These are phyloP conservation scores for Lasiosphaeria ovina DNA, from an alignment of 495 filamentous ascomycete genomes.

Conservation along the genomic window DNA sequence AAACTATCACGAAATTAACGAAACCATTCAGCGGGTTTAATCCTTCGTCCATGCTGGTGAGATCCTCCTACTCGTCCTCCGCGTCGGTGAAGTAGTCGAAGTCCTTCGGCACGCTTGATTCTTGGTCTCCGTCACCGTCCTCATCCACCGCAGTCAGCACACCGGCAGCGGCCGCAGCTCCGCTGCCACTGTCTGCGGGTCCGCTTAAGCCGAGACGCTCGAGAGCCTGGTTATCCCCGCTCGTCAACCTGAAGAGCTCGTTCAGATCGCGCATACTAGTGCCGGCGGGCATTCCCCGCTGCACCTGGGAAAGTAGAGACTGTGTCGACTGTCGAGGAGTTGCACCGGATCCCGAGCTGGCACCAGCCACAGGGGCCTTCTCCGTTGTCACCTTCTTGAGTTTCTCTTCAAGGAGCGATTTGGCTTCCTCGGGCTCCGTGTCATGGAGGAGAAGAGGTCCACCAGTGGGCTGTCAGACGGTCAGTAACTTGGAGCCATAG, in stretches of 20 bases:
- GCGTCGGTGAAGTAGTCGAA: constrained; percentile 85
- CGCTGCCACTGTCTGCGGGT: constrained; percentile 34
- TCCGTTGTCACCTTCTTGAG: constrained; percentile 73
- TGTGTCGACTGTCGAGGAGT: constrained; percentile 16
- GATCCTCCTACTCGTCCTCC: constrained; percentile 52
- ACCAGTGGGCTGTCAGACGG: constrained; percentile 70
- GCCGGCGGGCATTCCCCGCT: constrained; percentile 3
- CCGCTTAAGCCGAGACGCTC: constrained; percentile 6
- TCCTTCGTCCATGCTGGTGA: background rate
- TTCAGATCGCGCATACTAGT: constrained; percentile 31
- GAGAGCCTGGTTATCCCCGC: constrained; percentile 11
- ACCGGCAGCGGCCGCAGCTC: constrained; percentile 73
- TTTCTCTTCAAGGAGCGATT: constrained; percentile 80
- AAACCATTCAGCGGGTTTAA: no score
- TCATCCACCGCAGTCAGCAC: constrained; percentile 83
- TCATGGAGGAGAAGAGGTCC: constrained; percentile 91
- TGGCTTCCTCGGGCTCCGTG: constrained; percentile 72
- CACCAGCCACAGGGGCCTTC: constrained; percentile 53
- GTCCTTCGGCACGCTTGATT: constrained; percentile 73
- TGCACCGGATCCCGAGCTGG: constrained; percentile 17
- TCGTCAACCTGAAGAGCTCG: constrained; percentile 32
- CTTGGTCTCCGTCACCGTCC: constrained; percentile 78
- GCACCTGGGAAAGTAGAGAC: constrained; percentile 15
- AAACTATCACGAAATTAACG: no score
- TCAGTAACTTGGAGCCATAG: constrained; percentile 40